Evolutionary conservation across 495 filamentous ascomycete species (phyloP).

Genomic region (Sabuloglossum arenarium): DNA sequence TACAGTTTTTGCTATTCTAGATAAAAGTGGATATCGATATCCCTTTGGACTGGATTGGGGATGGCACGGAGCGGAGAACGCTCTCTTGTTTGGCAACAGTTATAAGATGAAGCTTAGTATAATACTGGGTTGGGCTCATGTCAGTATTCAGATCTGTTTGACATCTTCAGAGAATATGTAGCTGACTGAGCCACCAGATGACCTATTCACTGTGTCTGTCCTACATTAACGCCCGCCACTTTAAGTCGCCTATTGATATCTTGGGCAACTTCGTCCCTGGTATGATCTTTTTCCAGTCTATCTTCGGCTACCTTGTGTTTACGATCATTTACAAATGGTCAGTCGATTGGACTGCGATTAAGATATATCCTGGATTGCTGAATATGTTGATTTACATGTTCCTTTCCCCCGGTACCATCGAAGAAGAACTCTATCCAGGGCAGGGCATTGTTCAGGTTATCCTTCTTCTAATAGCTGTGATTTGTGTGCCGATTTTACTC

Average conservation of each 20-base stretch:
- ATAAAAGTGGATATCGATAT: constrained; percentile 56
- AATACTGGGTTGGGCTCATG: constrained; percentile 80
- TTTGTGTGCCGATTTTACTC: constrained; percentile 75
- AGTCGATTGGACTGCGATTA: constrained; percentile 58
- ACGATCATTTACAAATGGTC: constrained; percentile 95
- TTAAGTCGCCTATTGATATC: constrained; percentile 83
- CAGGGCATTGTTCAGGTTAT: constrained; percentile 55
- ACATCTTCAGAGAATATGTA: neutral
- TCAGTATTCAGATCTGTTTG: constrained; percentile 17
- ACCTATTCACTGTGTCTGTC: constrained; percentile 90
- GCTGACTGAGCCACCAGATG: constrained; percentile 33
- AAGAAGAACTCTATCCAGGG: constrained; percentile 52
- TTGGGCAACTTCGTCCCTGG: constrained; percentile 93
- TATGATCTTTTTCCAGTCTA: constrained; percentile 98
- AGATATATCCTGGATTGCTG: constrained; percentile 49
- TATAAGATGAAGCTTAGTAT: constrained; percentile 99
- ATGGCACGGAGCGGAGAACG: constrained; percentile 91
- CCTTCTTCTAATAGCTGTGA: constrained; percentile 62
- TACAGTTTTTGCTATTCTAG: constrained; percentile 40
- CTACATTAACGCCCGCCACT: constrained; percentile 81
- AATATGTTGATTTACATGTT: constrained; percentile 99
- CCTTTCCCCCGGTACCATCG: constrained; percentile 58
- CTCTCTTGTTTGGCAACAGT: constrained; percentile 84
- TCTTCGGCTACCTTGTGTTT: constrained; percentile 92
- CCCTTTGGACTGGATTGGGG: constrained; percentile 93